phyloP scores from a whole-genome alignment of 2,329 filamentous ascomycete species.

The Sclerotinia minor region DNA sequence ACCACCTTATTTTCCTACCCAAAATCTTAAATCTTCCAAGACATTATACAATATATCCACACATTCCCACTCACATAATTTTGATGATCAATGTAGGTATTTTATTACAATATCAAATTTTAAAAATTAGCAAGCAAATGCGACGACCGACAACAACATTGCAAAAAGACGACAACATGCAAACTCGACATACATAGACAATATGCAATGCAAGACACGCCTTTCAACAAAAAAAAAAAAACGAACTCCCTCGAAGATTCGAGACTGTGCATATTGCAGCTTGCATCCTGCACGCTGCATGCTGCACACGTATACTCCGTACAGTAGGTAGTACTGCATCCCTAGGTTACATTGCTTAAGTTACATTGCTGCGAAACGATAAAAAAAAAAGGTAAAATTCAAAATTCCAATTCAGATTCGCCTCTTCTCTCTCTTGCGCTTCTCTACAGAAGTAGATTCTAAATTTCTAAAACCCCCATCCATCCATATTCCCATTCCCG shows the following conservation, averaged over 20 bases:
- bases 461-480: no score
- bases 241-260: conserved; percentile 6
- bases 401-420: not conserved
- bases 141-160: not conserved
- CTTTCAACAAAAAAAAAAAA: not conserved
- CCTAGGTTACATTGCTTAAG: no score
- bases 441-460: no score
- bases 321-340: no score
- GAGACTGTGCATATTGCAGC: not conserved
- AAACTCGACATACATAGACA: not conserved
- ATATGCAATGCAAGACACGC: conserved; percentile 4
- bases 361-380: not conserved
- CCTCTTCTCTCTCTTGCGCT: not conserved
- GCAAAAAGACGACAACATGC: not conserved
- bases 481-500: not conserved
- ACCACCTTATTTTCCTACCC: conserved; percentile 18
- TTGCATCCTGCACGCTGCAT: not conserved
- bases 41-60: not conserved
- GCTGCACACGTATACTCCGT: not conserved
- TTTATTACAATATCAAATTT: not conserved
- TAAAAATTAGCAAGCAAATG: not conserved
- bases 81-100: not conserved
- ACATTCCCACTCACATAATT: not conserved
- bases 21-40: not conserved
- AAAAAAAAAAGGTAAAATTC: no score